phyloP scores from a whole-genome alignment of 768 basidiomycete species.

The Psilocybe subaeruginosa region DNA sequence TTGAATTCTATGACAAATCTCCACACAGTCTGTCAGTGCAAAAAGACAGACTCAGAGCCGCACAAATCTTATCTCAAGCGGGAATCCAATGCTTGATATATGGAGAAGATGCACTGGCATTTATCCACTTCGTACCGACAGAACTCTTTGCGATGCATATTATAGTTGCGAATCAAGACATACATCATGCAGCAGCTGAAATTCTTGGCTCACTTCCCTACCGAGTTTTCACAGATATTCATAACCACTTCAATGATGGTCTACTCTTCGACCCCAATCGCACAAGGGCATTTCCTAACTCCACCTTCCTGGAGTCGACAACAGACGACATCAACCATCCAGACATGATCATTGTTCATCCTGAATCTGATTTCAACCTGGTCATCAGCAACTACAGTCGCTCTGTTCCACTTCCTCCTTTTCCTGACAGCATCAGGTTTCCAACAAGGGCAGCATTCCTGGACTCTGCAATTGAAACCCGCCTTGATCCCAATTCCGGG shows the following conservation, averaged over 20 bases:
- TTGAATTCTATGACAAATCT: neutral
- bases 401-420: too few relatives aligned
- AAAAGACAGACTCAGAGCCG: neutral
- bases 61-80: neutral
- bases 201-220: neutral
- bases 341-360: neutral
- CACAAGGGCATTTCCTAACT: neutral
- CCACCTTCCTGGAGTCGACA: neutral
- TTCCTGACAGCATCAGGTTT: too few relatives aligned
- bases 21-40: neutral
- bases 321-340: neutral
- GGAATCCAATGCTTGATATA: conserved; percentile 2
- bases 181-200: neutral
- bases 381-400: too few relatives aligned
- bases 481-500: too few relatives aligned
- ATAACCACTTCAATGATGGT: neutral
- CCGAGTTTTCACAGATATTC: neutral
- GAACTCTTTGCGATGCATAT: neutral
- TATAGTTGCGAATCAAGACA: neutral
- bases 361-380: too few relatives aligned
- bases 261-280: neutral
- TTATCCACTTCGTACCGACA: neutral
- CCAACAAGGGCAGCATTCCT: too few relatives aligned
- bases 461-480: too few relatives aligned
- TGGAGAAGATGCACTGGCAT: conserved; percentile 4